Conservation (phyloP, 2,329 filamentous ascomycete genomes). For the Monilinia fructigena region DNA sequence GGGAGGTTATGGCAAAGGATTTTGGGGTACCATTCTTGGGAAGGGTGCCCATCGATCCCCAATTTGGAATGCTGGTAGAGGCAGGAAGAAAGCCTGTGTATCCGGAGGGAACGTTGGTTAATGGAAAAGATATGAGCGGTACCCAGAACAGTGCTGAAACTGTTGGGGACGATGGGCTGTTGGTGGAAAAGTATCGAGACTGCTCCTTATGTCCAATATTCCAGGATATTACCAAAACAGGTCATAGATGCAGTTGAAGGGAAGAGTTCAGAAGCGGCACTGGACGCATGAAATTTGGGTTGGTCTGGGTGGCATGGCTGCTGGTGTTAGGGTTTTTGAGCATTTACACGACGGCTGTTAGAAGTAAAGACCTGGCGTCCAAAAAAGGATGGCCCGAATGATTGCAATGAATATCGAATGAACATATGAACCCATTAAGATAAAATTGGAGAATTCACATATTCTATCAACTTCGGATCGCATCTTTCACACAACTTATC, state of each 20-base stretch:
- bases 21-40: slow-evolving; percentile 83
- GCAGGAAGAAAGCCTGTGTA: slow-evolving; percentile 65
- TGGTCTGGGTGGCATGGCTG: neutral
- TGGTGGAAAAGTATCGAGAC: slow-evolving; percentile 70
- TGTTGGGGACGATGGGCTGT: slow-evolving; percentile 42
- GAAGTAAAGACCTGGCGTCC: neutral
- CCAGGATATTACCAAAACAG: slow-evolving; percentile 57
- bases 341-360: slow-evolving; percentile 2
- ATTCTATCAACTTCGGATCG: neutral
- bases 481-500: neutral
- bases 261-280: neutral
- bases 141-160: slow-evolving; percentile 36
- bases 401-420: neutral
- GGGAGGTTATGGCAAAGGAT: slow-evolving; percentile 82
- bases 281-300: neutral
- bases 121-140: slow-evolving; percentile 52
- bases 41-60: slow-evolving; percentile 85
- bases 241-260: slow-evolving; percentile 43
- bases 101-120: slow-evolving; percentile 63
- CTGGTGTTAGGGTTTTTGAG: slow-evolving; percentile 14
- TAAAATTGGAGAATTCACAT: neutral
- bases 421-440: neutral
- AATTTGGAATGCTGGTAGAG: slow-evolving; percentile 85
- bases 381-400: slow-evolving; percentile 2
- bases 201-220: slow-evolving; percentile 73